These are phyloP conservation scores for Xerocomus cyaneibrunnescens DNA, from an alignment of 1,284 basidiomycete genomes.

Conservation along the genomic window DNA sequence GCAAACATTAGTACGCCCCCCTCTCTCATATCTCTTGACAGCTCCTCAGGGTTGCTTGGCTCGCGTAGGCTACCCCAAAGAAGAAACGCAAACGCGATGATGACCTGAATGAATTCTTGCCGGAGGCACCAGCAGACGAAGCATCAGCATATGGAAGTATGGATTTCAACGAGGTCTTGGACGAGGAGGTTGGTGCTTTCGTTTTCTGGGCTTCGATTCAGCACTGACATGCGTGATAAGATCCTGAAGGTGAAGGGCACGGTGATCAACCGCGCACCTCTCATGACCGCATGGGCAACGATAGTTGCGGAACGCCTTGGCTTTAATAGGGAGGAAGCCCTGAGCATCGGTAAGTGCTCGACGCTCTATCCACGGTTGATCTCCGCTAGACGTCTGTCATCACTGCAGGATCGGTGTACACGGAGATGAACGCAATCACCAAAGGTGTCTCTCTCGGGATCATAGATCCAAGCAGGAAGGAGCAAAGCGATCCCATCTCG, in stretches of 20 bases:
- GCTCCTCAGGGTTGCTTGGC: slow-evolving; percentile 4
- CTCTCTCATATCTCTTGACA: slow-evolving; percentile 17
- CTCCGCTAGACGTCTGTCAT: slow-evolving; percentile 9
- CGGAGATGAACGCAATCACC: slow-evolving; percentile 84
- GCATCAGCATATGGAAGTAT: slow-evolving; percentile 51
- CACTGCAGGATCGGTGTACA: slow-evolving; percentile 79
- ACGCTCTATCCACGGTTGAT: slow-evolving; percentile 1
- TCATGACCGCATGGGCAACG: slow-evolving; percentile 93
- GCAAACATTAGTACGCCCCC: slow-evolving; percentile 26
- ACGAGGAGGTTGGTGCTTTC: slow-evolving; percentile 57
- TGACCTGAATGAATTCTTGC: slow-evolving; percentile 61
- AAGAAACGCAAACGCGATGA: slow-evolving; percentile 55
- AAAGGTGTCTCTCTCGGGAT: slow-evolving; percentile 85
- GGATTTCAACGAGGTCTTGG: slow-evolving; percentile 69
- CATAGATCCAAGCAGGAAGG: slow-evolving; percentile 53
- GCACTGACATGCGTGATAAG: slow-evolving; percentile 37
- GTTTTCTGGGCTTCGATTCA: background rate
- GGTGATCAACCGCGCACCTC: slow-evolving; percentile 87
- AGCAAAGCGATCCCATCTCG: slow-evolving; percentile 51
- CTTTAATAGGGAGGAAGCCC: slow-evolving; percentile 83
- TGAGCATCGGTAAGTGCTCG: slow-evolving; percentile 70
- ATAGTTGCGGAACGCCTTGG: slow-evolving; percentile 83
- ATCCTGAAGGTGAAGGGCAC: slow-evolving; percentile 57
- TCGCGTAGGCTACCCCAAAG: slow-evolving; percentile 42
- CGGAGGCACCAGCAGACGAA: slow-evolving; percentile 50